Percentiles rank a stretch among this genome's conserved stretches.
phyloP scores from a whole-genome alignment of 2,329 filamentous ascomycete genomes.

The Pyrenophora seminiperda region DNA sequence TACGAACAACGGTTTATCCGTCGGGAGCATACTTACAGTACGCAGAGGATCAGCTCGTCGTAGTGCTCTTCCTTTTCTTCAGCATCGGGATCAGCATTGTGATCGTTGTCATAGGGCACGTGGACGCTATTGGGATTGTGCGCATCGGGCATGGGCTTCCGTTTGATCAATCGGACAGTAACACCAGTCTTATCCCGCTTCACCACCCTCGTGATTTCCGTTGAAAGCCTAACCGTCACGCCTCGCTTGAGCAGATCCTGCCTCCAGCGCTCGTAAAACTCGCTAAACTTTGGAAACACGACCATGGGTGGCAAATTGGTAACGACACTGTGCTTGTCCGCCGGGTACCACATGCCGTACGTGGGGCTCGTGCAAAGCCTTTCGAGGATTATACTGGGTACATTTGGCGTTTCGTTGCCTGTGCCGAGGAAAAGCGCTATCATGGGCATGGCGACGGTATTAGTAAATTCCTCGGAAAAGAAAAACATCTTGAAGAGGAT shows the following conservation, averaged over 20 bases:
- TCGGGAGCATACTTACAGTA: constrained; percentile 47
- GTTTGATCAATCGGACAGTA: constrained; percentile 54
- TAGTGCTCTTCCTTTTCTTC: constrained; percentile 57
- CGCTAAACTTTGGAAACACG: constrained; percentile 66
- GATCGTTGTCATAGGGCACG: constrained; percentile 45
- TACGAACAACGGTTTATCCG: neutral
- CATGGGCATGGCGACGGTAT: constrained; percentile 73
- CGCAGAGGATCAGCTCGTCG: constrained; percentile 70
- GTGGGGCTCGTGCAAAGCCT: constrained; percentile 58
- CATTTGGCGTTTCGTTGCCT: constrained; percentile 74
- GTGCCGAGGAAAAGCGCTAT: constrained; percentile 76
- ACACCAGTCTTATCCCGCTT: constrained; percentile 60
- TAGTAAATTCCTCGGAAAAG: constrained; percentile 71
- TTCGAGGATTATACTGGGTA: constrained; percentile 69
- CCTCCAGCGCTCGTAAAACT: constrained; percentile 66
- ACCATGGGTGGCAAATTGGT: constrained; percentile 62
- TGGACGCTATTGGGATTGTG: constrained; percentile 55
- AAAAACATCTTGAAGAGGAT: constrained; percentile 69
- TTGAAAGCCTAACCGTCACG: constrained; percentile 62
- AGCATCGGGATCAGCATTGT: constrained; percentile 49
- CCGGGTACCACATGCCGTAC: constrained; percentile 64
- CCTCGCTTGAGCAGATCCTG: constrained; percentile 59
- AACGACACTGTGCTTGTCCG: constrained; percentile 54
- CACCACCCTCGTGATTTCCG: constrained; percentile 60
- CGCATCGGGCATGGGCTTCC: constrained; percentile 49